phyloP scores from a whole-genome alignment of 2,329 filamentous ascomycete species.

The Trematosphaeria pertusa region DNA sequence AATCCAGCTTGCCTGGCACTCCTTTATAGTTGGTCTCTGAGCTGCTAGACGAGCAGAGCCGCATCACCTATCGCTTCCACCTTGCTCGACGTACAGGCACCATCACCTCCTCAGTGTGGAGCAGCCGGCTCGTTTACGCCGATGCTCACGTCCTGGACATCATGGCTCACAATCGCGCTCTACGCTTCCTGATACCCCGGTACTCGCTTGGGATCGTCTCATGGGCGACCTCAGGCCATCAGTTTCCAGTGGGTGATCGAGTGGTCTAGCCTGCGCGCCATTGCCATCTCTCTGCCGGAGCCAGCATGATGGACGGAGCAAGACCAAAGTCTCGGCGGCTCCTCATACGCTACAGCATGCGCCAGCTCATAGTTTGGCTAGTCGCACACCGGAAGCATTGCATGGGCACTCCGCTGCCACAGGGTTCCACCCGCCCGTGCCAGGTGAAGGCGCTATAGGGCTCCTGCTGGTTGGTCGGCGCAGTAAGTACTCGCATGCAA shows the following conservation, averaged over 20 bases:
- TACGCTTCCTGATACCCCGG: no score
- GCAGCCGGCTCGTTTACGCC: no score
- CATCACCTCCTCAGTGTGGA: conserved; percentile 1
- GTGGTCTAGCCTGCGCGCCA: background rate
- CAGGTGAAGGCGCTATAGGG: conserved; percentile 24
- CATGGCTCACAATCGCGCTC: no score
- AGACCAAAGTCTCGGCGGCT: background rate
- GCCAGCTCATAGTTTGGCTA: conserved; percentile 7
- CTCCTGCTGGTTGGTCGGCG: conserved; percentile 28
- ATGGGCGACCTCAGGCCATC: background rate
- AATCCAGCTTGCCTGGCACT: conserved; percentile 16
- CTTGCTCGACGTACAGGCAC: conserved; percentile 17
- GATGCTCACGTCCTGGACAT: no score
- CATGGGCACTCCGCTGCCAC: conserved; percentile 25
- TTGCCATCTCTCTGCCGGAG: background rate
- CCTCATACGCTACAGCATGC: conserved; percentile 9
- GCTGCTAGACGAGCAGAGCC: conserved; percentile 22
- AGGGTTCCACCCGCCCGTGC: conserved; percentile 22
- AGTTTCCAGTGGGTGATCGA: background rate
- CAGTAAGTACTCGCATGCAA: conserved; percentile 22
- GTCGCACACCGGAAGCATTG: conserved; percentile 9
- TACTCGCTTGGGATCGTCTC: no score
- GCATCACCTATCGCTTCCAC: conserved; percentile 19
- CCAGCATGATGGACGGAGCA: background rate
- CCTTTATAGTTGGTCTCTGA: conserved; percentile 18